Base-by-base conservation (phyloP, 2,329 filamentous ascomycete species). In the Chrysosporium keratinophilum region DNA sequence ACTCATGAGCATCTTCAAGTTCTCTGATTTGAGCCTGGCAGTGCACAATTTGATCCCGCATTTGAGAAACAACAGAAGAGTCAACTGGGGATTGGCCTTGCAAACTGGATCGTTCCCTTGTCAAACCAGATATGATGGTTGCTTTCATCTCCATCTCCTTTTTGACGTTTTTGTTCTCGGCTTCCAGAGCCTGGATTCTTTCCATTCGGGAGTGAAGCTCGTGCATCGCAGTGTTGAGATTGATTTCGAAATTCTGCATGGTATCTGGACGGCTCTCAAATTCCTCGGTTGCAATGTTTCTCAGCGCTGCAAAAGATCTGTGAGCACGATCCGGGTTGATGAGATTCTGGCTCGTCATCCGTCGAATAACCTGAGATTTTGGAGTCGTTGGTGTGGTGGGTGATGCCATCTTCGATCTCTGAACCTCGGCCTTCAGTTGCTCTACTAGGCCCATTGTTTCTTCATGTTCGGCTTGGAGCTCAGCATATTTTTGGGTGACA, bases 61-160 rank as follows among this genome's bases (percentile, higher is more conserved):
- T 81, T 14, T 84, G 85, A 3, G 88, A 85, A 33, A 97, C 84
- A 59, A 96, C 83, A 0, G 88, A 90, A 67, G 96, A 94, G 65
- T 98, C 93, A 65, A 95, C 84, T 6, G 89, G 86, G 20, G 86
- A 85, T 1, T 78, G 76, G 67, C 77, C 79, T 67, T 91, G 88
- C 72, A 96, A 78, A 71, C 89, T 96, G 2, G 88, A 91, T 56
- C 94, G 79, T 70, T 98, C 94, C 52, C 93, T 84, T 2, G 93
- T 95, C 58, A 98, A 76, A 5, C 93, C 93, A 31, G 88, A 88
- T 62, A 98, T 97, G 65, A 98, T 90, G 31, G 88, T 87, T 76
- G 91, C 89, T 79, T 98, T 98, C 58, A 81, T 84, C 66, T 98
- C 93, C 85, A 97, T 95, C 69, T 98, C 93, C 74, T 89, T 95